Percentiles rank a stretch among this genome's conserved stretches.
Evolutionary conservation across 495 filamentous ascomycete genomes (phyloP).

Genomic region (Penicillium soppii): DNA sequence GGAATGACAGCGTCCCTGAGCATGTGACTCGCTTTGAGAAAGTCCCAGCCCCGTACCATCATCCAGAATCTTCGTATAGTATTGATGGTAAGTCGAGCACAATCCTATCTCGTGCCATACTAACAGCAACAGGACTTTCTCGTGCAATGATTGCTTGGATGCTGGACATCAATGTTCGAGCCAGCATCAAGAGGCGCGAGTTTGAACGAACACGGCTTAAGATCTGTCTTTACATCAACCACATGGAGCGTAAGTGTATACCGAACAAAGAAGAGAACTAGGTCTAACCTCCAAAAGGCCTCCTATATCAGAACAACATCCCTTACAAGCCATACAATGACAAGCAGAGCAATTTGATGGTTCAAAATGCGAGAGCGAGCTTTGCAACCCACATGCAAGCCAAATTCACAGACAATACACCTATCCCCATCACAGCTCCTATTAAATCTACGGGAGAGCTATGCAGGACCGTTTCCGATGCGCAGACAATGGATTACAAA

Average conservation of each 20-base stretch:
- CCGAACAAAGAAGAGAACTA: too few species aligned
- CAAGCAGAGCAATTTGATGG: neutral
- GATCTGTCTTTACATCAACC: conserved; percentile 3
- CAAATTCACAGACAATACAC: neutral
- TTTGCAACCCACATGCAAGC: neutral
- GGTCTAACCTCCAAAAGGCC: neutral
- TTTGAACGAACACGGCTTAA: conserved; percentile 1
- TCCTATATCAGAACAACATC: neutral
- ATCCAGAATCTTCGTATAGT: neutral
- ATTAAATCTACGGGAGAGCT: neutral
- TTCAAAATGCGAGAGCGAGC: neutral
- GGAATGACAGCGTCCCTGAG: neutral
- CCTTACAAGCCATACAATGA: neutral
- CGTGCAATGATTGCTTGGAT: conserved; percentile 8
- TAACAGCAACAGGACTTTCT: neutral
- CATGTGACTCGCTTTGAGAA: conserved; percentile 2
- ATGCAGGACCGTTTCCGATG: neutral
- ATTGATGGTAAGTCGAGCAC: neutral
- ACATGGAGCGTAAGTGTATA: conserved; percentile 1
- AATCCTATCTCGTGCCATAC: neutral
- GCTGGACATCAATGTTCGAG: conserved; percentile 3
- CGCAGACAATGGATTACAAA: conserved; percentile 2
- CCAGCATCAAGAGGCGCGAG: conserved; percentile 5
- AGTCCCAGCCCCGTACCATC: neutral
- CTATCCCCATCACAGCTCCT: neutral